Evolutionary conservation across 1,284 basidiomycete species (phyloP).

Genomic region (Nidula niveotomentosa): DNA sequence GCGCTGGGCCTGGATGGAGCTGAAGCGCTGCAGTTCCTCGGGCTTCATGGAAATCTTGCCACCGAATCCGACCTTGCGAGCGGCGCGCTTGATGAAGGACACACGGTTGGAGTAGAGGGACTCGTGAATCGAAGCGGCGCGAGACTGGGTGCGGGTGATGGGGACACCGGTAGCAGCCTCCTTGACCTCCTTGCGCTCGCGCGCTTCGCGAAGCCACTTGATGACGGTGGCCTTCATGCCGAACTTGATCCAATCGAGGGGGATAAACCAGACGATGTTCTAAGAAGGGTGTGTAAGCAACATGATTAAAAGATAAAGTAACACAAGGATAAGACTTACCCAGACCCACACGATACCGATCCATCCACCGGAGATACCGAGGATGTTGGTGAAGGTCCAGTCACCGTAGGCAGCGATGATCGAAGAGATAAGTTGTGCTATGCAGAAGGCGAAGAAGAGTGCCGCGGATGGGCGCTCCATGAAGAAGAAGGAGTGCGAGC

Average conservation of each 20-base stretch:
- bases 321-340: slow-evolving; percentile 47
- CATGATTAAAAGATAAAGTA: neutral
- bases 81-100: slow-evolving; percentile 85
- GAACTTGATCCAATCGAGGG: slow-evolving; percentile 95
- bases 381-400: slow-evolving; percentile 87
- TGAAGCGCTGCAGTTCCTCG: slow-evolving; percentile 83
- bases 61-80: slow-evolving; percentile 83
- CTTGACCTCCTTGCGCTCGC: slow-evolving; percentile 39
- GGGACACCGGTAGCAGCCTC: slow-evolving; percentile 61
- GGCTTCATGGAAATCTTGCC: slow-evolving; percentile 79
- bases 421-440: slow-evolving; percentile 92
- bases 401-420: slow-evolving; percentile 93
- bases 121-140: slow-evolving; percentile 87
- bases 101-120: slow-evolving; percentile 94
- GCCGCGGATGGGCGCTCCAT: slow-evolving; percentile 95
- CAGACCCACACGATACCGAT: slow-evolving; percentile 97
- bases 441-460: slow-evolving; percentile 74
- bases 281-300: slow-evolving; percentile 21
- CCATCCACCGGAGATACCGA: slow-evolving; percentile 85
- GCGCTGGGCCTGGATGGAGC: slow-evolving; percentile 80
- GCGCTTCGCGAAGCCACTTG: slow-evolving; percentile 72
- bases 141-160: slow-evolving; percentile 87
- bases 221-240: slow-evolving; percentile 93
- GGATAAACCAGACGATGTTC: slow-evolving; percentile 94
- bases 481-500: slow-evolving; percentile 96